Evolutionary conservation across 805 yeast species (phyloP), one percentile per base, ranked within the genome.

Genomic region (Teunomyces atbi): DNA sequence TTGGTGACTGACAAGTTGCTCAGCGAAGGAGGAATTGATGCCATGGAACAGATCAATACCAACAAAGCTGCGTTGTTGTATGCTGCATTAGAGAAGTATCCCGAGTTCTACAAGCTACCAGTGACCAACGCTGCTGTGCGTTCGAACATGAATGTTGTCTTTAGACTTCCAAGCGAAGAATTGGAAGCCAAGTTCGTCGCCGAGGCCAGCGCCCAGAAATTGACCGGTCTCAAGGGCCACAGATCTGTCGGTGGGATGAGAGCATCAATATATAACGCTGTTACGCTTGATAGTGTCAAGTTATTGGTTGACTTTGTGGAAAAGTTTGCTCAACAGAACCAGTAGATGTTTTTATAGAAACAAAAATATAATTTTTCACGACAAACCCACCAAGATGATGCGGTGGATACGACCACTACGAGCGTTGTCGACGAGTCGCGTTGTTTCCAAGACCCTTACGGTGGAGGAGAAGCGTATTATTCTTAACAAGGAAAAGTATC

Each of bases 241-340:
- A 81, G 98, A 65, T 89, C 96, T 3, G 98, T 92, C 37, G 98
- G 98, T 43, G 99, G 99, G 26, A 86, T 94, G 68, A 84, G 99
- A 67, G 91, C 95, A 12, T 90, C 97, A 11, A 72, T 90, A 45
- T 91, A 92, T 67, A 92, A 94, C 60, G 97, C 98, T 12, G 86
- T 94, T 44, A 65, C 82, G 4, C 69, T 80, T 41, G 74, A 77
- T 18, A 80, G 88, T 57, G 84, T 82, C 23, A 69, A 80, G 50
- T 56, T 71, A 46, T 71, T 89, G 54, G 82, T 76, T 30, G 68
- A 73, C 16, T 89, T 78, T 56, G 66, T 87, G 37, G 66, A 73
- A 16, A 74, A 78, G 40, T 89, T 86, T 69, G 94, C 83, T 29
- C 58, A 76, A 41, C 64, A 19, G 13, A 45, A 45, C 39, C 33